These are phyloP conservation scores for Filobasidium uniguttulatum DNA, from an alignment of 1,284 basidiomycete species.

Conservation along the genomic window DNA sequence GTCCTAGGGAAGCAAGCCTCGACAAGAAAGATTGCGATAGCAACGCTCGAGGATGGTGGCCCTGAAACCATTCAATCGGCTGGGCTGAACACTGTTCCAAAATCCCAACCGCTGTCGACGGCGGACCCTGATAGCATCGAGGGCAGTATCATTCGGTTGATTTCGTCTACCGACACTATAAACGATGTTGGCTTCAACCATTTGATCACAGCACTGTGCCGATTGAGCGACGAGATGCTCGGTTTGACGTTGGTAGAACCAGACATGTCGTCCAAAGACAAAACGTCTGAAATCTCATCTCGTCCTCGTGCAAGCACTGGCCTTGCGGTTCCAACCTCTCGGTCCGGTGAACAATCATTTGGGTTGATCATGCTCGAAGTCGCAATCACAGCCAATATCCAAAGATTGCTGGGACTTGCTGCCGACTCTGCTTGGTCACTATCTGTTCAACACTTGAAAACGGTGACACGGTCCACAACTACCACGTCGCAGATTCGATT, in stretches of 20 bases:
- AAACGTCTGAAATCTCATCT: too few relatives aligned
- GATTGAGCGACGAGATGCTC: conserved; percentile 75
- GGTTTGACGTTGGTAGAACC: conserved; percentile 57
- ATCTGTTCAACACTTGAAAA: conserved; percentile 62
- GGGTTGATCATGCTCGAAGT: conserved; percentile 70
- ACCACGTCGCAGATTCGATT: conserved; percentile 68
- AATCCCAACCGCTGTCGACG: neutral
- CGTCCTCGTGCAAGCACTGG: too few relatives aligned
- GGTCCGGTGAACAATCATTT: conserved; percentile 48
- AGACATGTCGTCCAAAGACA: too few relatives aligned
- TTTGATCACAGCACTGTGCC: conserved; percentile 71
- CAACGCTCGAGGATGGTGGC: neutral
- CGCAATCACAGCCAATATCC: conserved; percentile 66
- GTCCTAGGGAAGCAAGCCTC: conserved; percentile 42
- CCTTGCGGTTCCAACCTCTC: conserved; percentile 61
- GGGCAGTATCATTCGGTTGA: conserved; percentile 58
- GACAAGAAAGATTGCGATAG: neutral
- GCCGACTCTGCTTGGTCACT: conserved; percentile 75
- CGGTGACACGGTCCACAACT: conserved; percentile 47
- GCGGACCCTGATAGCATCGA: conserved; percentile 42
- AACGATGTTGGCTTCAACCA: conserved; percentile 68
- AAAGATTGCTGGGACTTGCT: conserved; percentile 63
- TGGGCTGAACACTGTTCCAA: neutral
- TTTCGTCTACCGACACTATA: conserved; percentile 67
- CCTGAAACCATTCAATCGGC: neutral